These are phyloP conservation scores for Mucor saturninus DNA, from an alignment of 371 early-diverging fungal species.

Conservation along the genomic window DNA sequence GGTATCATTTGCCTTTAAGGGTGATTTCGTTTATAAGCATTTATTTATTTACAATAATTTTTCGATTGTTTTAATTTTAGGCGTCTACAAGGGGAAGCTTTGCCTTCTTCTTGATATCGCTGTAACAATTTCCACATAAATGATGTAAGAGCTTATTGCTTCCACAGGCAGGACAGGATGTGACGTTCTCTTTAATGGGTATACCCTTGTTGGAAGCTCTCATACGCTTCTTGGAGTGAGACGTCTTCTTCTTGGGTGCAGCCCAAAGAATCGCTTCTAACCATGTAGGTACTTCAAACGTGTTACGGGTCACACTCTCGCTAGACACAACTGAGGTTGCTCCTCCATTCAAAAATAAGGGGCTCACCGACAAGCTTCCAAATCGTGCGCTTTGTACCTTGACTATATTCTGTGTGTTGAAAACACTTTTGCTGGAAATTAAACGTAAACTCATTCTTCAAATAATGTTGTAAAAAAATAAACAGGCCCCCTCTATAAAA, in stretches of 20 bases:
- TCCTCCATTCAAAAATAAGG: slow-evolving; percentile 1
- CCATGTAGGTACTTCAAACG: slow-evolving; percentile 52
- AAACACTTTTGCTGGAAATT: slow-evolving; percentile 7
- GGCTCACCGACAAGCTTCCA: slow-evolving; percentile 18
- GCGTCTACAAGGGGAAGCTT: slow-evolving; percentile 20
- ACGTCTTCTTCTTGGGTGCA: slow-evolving; percentile 87
- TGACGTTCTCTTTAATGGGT: slow-evolving; percentile 74
- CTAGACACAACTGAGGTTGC: neutral
- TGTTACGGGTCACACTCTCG: slow-evolving; percentile 20
- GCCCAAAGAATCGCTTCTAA: slow-evolving; percentile 71
- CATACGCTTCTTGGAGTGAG: slow-evolving; percentile 88
- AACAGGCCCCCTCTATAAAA: slow-evolving; percentile 8
- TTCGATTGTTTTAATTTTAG: neutral
- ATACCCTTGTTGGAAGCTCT: slow-evolving; percentile 82
- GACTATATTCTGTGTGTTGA: neutral
- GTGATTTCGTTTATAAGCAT: neutral
- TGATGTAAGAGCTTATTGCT: slow-evolving; percentile 76
- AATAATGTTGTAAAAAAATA: slow-evolving; percentile 6
- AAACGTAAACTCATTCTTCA: slow-evolving; percentile 19
- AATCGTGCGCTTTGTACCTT: slow-evolving; percentile 22
- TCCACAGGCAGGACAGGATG: slow-evolving; percentile 77
- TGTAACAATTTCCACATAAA: slow-evolving; percentile 78
- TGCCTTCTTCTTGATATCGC: slow-evolving; percentile 59
- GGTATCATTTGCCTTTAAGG: neutral
- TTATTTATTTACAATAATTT: slow-evolving; percentile 3